Conservation (phyloP, 768 basidiomycete genomes). For the Harrya chromipes region DNA sequence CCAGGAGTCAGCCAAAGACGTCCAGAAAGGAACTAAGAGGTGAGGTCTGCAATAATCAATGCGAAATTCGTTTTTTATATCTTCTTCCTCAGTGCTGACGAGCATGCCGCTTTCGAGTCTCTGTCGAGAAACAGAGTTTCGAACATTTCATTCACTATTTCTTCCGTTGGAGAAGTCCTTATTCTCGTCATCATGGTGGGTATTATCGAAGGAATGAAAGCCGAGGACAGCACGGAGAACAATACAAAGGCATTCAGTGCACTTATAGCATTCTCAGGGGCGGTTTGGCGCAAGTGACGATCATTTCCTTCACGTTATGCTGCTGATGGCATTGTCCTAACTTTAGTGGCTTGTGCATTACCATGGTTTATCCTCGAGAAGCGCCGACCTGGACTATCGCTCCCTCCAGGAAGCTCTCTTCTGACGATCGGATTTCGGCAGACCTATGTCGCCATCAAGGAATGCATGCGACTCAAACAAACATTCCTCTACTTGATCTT, state of each 20-base stretch:
- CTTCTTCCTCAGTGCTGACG: constrained; percentile 35
- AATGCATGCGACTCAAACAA: constrained; percentile 67
- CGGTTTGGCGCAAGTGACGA: constrained; percentile 58
- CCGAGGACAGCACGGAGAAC: constrained; percentile 59
- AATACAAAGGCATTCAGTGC: constrained; percentile 75
- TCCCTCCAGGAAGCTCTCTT: constrained; percentile 54
- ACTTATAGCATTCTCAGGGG: constrained; percentile 76
- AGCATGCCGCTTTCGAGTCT: constrained; percentile 56
- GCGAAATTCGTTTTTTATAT: neutral
- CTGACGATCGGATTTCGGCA: constrained; percentile 69
- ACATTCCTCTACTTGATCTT: constrained; percentile 73
- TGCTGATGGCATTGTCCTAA: neutral
- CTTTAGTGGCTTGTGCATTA: constrained; percentile 57
- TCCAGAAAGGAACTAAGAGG: constrained; percentile 45
- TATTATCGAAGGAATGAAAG: constrained; percentile 63
- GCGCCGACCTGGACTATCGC: constrained; percentile 57
- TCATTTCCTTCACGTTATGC: neutral
- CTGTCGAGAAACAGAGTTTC: constrained; percentile 70
- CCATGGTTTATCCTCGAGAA: constrained; percentile 76
- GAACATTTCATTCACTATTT: constrained; percentile 70
- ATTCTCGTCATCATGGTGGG: constrained; percentile 73
- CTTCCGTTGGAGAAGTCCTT: constrained; percentile 66
- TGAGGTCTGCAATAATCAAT: constrained; percentile 19
- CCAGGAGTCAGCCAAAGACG: constrained; percentile 45
- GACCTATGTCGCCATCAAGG: constrained; percentile 55